Base-by-base conservation (phyloP, 1,284 basidiomycete genomes). In the Melampsora occidentalis region DNA sequence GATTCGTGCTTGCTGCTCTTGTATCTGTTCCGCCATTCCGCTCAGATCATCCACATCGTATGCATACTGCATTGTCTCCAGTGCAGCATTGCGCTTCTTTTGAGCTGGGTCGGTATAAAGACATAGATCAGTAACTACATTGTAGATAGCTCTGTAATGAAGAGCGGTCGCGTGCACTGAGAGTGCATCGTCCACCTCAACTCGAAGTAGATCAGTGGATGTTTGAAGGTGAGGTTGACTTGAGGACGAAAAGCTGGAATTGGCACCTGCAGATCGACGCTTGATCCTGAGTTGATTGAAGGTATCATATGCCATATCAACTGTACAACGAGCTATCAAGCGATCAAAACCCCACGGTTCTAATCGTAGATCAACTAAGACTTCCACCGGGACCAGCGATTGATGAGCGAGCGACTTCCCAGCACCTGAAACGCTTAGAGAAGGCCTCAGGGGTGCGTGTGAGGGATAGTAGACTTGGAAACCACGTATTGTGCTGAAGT, bases 41-140 rank as follows among this genome's bases (percentile, higher is more conserved):
- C 39, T 49, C 14, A 77, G 62, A 59, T 77, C 75, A 48, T 77
- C 75, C 22, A 77, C 75, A 64, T 77, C 75, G 61, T 77, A 77
- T 16, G 84, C 94, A 93, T 57, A 94, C 86, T 80, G 75, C 75
- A 97, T 87, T 28, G 89, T 91, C 84, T 97, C 91, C 62, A 96
- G 85, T 80, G 89, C 89, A 79, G 93, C 89, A 77, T 89, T 85
- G 14, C 90, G 89, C 65, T 87, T 87, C 81, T 91, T 91, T 80
- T 93, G 90, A 0, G 89, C 89, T 5, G 92, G 91, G 82, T 98
- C 94, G 46, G 91, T 90, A 83, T 96, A 94, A 14, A 97, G 87
- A 16, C 96, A 84, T 28, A 98, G 86, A 80, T 94, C 90, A 7
- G 91, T 94, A 79, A 97, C 90, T 78, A 97, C 89, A 81, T 90